Base-by-base conservation (phyloP, 2,329 filamentous ascomycete genomes). In the Cladosporium cucumerinum region DNA sequence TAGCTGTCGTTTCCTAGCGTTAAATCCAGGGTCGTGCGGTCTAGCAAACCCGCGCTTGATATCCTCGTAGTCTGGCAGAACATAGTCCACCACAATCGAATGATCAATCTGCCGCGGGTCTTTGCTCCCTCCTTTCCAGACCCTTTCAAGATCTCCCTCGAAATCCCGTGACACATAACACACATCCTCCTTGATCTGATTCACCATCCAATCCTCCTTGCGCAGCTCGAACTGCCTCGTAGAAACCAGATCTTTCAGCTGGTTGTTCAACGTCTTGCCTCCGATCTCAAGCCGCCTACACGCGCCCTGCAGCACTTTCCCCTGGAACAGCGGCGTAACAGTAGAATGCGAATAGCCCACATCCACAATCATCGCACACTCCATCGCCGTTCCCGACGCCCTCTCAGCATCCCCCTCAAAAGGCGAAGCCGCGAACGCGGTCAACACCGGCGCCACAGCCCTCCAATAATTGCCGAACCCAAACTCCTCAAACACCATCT, bases 401-500 rank as follows among this genome's bases (percentile, higher is more conserved):
- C 61, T 51, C 46, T 58, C 43, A 5, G 21, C 61, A 46, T 58
- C 48, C 2, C 39, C 49, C 14, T 64, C 46, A 25, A 66, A 66
- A 8, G 62, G 58, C 25, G 57, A 58, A 49, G 26, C 30, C 18
- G 26, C 62, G 58, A 49, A 66, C 14, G 92, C 90, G 72, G 93
- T 94, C 65, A 96, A 85, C 0, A 86, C 83, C 6, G 92, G 85
- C 0, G 87, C 92, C 68, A 91, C 81, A 65, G 86, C 88, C 66
- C 95, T 87, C 69, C 89, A 90, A 78, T 96, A 96, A 69, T 90
- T 89, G 12, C 89, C 86, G 78, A 99, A 99, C 2, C 92, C 92
- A 80, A 95, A 99, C 75, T 98, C 93, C 75, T 99, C 95, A 81
- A 99, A 98, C 1, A 98, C 87, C 74, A 99, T 92, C 80, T 99